A percentile compares a stretch with the other conserved stretches of the same genome.
These are phyloP conservation scores for Neurospora sp. DNA, from an alignment of 2,329 filamentous ascomycete species.

Conservation along the genomic window DNA sequence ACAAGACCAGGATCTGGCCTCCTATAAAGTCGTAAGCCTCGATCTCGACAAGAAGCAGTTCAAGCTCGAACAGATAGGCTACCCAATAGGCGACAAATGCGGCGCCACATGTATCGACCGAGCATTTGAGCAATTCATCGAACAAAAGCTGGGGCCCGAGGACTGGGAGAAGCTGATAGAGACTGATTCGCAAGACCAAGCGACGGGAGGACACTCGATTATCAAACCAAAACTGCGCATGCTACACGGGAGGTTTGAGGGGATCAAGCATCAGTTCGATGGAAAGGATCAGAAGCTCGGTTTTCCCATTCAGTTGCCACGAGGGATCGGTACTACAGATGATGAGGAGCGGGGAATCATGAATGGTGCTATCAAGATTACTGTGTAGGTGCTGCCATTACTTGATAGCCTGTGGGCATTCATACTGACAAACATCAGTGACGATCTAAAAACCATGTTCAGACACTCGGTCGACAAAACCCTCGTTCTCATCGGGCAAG, in stretches of 20 bases:
- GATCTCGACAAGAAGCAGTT: conserved; percentile 15
- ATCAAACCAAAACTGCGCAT: conserved; percentile 16
- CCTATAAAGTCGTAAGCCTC: conserved; percentile 14
- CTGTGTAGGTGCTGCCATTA: neutral
- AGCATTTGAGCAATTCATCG: conserved; percentile 12
- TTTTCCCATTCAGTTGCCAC: conserved; percentile 11
- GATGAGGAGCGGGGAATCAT: conserved; percentile 9
- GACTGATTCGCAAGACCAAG: conserved; percentile 7
- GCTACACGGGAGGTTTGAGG: conserved; percentile 17
- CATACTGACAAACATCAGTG: conserved; percentile 4
- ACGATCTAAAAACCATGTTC: conserved; percentile 17
- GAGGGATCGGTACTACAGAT: conserved; percentile 11
- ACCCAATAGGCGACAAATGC: conserved; percentile 14
- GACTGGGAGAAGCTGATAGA: conserved; percentile 16
- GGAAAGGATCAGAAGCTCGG: conserved; percentile 10
- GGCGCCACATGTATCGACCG: conserved; percentile 18
- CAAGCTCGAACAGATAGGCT: conserved; percentile 13
- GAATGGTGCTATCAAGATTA: conserved; percentile 11
- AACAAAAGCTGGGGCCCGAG: conserved; percentile 10
- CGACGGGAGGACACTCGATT: conserved; percentile 18
- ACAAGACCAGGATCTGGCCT: conserved; percentile 14
- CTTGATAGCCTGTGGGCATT: neutral
- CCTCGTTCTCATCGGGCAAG: conserved; percentile 13
- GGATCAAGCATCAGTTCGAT: conserved; percentile 18
- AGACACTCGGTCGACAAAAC: conserved; percentile 16